phyloP scores from a whole-genome alignment of 495 filamentous ascomycete species.

The Extremus antarcticus region DNA sequence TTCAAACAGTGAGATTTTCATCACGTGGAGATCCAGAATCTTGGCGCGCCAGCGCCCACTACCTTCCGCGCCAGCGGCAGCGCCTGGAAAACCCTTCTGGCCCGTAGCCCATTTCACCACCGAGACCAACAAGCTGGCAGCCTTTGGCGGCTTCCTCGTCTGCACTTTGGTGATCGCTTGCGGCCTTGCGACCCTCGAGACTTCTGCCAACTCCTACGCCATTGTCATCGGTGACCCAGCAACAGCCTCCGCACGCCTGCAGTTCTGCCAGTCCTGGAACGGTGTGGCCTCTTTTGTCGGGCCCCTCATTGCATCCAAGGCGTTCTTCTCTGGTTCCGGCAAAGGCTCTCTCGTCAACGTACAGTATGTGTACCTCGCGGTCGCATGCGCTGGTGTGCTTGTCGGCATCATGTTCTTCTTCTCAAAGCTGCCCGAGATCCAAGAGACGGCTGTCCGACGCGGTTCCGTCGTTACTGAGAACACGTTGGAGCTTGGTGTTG shows the following conservation, averaged over 20 bases:
- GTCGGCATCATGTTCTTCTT: slow-evolving; percentile 24
- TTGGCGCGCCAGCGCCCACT: slow-evolving; percentile 1
- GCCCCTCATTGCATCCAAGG: slow-evolving; percentile 21
- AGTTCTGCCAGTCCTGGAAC: slow-evolving; percentile 23
- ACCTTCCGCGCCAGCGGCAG: neutral
- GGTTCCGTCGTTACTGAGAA: slow-evolving; percentile 4
- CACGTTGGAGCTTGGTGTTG: slow-evolving; percentile 14
- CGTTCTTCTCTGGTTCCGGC: slow-evolving; percentile 34
- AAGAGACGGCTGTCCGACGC: slow-evolving; percentile 7
- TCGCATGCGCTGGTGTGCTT: slow-evolving; percentile 16
- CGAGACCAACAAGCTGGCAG: slow-evolving; percentile 7
- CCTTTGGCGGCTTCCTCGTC: slow-evolving; percentile 20
- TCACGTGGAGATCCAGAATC: too few species aligned
- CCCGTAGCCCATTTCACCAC: slow-evolving; percentile 17
- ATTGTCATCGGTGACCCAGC: slow-evolving; percentile 22
- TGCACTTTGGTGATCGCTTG: slow-evolving; percentile 22
- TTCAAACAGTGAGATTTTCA: too few species aligned
- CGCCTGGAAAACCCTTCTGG: too few species aligned
- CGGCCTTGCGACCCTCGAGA: slow-evolving; percentile 23
- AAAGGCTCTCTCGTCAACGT: slow-evolving; percentile 18
- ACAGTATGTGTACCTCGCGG: slow-evolving; percentile 24
- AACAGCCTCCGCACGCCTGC: slow-evolving; percentile 17
- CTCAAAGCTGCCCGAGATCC: slow-evolving; percentile 21
- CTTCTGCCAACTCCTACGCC: slow-evolving; percentile 34
- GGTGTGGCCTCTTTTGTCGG: slow-evolving; percentile 20